Percentiles rank a stretch among this genome's conserved stretches.
Conservation (phyloP, 345 rosid species). For the Aegle marmelos region DNA sequence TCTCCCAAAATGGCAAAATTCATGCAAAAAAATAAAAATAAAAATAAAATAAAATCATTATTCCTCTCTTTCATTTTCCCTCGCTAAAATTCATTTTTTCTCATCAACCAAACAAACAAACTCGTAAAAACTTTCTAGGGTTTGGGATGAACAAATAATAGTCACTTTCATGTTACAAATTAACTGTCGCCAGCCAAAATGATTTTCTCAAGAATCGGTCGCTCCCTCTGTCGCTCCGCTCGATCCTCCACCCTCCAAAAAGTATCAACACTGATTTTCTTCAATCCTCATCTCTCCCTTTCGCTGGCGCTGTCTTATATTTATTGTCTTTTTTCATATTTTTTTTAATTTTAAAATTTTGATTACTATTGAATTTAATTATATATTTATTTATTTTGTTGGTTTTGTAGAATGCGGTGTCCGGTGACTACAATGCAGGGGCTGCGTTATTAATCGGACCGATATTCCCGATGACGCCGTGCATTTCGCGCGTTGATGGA, state of each 20-base stretch:
- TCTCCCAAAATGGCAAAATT: too few relatives aligned
- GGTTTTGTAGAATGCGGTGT: conserved; percentile 20
- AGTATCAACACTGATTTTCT: conserved; percentile 1
- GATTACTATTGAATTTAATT: not conserved
- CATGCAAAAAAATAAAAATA: too few relatives aligned
- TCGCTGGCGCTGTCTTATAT: not conserved
- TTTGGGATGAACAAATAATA: not conserved
- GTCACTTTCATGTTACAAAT: not conserved
- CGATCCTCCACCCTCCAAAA: conserved; percentile 18
- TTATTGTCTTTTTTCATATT: too few relatives aligned
- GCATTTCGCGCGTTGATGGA: conserved; percentile 19
- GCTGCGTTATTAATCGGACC: conserved; percentile 5
- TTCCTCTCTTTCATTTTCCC: not conserved
- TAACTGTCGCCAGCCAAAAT: conserved; percentile 4
- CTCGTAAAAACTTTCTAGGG: not conserved
- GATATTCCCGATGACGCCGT: not conserved
- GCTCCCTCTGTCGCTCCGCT: conserved; percentile 23
- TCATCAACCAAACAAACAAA: not conserved
- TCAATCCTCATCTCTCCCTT: too few relatives aligned
- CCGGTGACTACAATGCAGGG: conserved; percentile 13
- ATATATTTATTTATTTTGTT: not conserved
- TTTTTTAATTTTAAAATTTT: not conserved
- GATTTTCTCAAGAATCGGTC: conserved; percentile 32
- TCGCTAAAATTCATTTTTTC: not conserved
- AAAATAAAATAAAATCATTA: too few relatives aligned